Conservation (phyloP, 1,139 yeast genomes). For the Nakaseomyces sp. region DNA sequence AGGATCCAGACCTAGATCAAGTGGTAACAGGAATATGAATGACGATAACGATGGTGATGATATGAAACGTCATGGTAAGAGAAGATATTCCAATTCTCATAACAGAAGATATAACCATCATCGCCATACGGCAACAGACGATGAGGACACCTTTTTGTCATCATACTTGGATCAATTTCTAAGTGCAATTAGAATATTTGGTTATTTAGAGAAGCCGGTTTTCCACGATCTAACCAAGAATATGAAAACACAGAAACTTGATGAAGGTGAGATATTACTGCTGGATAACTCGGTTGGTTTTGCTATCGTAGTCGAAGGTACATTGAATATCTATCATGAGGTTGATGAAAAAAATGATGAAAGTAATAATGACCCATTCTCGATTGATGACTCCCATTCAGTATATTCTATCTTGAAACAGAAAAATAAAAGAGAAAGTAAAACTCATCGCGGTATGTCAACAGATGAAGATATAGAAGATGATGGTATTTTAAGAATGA, state of each 20-base stretch:
- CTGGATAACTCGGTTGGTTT: constrained; percentile 75
- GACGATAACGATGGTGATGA: not conserved
- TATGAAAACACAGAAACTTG: constrained; percentile 81
- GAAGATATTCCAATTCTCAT: not conserved
- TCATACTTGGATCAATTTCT: constrained; percentile 81
- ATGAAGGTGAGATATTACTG: constrained; percentile 64
- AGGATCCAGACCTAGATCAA: not conserved
- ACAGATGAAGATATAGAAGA: constrained; percentile 1
- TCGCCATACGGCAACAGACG: not conserved
- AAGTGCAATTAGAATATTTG: constrained; percentile 86
- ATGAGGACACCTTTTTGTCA: constrained; percentile 16
- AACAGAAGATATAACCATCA: not conserved
- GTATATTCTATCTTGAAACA: constrained; percentile 3
- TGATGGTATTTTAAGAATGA: constrained; percentile 3
- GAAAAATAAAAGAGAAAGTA: not conserved
- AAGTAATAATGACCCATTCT: not conserved
- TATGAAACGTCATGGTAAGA: not conserved
- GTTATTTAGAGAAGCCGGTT: constrained; percentile 81
- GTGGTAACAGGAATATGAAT: no score
- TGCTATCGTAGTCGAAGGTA: constrained; percentile 90
- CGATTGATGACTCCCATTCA: constrained; percentile 2
- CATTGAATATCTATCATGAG: constrained; percentile 68
- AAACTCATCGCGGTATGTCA: not conserved
- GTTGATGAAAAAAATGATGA: constrained; percentile 27
- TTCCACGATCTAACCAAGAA: constrained; percentile 88